phyloP scores from a whole-genome alignment of 768 basidiomycete species.

The Cystobasidium ongulense region DNA sequence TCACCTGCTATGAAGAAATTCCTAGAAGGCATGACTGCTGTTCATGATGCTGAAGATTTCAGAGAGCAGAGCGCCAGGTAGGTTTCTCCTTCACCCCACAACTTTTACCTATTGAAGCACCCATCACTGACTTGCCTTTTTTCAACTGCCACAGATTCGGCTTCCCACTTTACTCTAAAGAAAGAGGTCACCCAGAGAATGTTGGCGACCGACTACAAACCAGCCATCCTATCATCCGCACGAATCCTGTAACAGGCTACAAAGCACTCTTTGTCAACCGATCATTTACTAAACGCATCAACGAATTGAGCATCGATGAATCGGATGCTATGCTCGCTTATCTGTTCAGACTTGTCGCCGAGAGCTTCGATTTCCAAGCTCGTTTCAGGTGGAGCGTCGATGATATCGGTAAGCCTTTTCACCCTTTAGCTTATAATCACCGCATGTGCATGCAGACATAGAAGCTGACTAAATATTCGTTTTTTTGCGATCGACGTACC shows the following conservation, averaged over 20 bases:
- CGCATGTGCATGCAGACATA: too few relatives aligned
- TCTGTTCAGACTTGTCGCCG: conserved; percentile 41
- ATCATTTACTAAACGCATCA: conserved; percentile 37
- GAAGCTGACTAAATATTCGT: background rate
- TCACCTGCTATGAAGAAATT: conserved; percentile 53
- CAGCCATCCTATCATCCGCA: conserved; percentile 18
- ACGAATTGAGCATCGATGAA: conserved; percentile 37
- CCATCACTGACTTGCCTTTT: background rate
- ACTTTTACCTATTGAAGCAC: background rate
- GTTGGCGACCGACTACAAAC: background rate
- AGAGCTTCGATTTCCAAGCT: conserved; percentile 45
- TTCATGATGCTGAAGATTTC: conserved; percentile 47
- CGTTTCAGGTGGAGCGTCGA: conserved; percentile 34
- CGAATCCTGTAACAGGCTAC: conserved; percentile 31
- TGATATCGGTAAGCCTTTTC: conserved; percentile 17
- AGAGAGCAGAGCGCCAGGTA: conserved; percentile 13
- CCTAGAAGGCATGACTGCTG: conserved; percentile 56
- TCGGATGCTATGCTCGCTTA: conserved; percentile 45
- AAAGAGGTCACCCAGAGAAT: conserved; percentile 26
- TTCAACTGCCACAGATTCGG: conserved; percentile 37
- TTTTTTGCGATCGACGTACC: too few relatives aligned
- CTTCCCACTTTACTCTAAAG: conserved; percentile 4
- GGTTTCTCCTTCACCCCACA: conserved; percentile 34
- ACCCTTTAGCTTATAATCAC: background rate
- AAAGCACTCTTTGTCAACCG: conserved; percentile 22